phyloP scores from a whole-genome alignment of 176 grass and related monocot species.

The Phyllostachys edulis region DNA sequence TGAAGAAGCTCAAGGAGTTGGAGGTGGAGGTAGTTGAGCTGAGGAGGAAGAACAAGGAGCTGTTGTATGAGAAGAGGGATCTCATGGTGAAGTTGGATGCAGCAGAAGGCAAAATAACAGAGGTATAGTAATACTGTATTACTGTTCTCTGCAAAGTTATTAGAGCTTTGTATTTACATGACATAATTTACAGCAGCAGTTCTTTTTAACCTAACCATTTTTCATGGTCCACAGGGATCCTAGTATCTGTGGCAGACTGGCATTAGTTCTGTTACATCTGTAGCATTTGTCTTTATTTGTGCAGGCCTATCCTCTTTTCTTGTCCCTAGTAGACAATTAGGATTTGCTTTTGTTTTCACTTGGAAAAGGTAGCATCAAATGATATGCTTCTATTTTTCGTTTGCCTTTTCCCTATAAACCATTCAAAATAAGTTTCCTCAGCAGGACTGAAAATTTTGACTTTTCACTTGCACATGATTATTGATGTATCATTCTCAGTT shows the following conservation, averaged over 20 bases:
- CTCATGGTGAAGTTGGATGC: conserved; percentile 78
- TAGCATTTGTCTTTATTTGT: conserved; percentile 24
- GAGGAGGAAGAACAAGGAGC: conserved; percentile 88
- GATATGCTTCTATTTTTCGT: not conserved
- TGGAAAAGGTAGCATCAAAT: not conserved
- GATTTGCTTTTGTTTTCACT: conserved; percentile 21
- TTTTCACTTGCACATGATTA: not conserved
- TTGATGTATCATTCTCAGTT: not conserved
- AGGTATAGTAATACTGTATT: conserved; percentile 44
- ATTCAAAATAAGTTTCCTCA: conserved; percentile 6
- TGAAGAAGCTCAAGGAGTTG: conserved; percentile 73
- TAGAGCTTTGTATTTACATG: conserved; percentile 18
- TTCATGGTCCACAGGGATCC: not conserved
- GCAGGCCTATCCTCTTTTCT: conserved; percentile 23
- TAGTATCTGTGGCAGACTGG: not conserved
- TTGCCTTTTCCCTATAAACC: not conserved
- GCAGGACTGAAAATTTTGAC: not conserved
- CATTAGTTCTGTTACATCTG: conserved; percentile 13
- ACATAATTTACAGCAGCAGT: not conserved
- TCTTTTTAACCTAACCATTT: not conserved
- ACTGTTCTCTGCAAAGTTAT: not conserved
- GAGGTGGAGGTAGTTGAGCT: conserved; percentile 85
- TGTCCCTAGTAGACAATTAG: conserved; percentile 20
- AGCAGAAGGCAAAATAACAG: conserved; percentile 77
- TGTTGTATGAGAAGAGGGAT: conserved; percentile 91